These are phyloP conservation scores for Pistacia atlantica DNA, from an alignment of 345 rosid species.

Conservation along the genomic window DNA sequence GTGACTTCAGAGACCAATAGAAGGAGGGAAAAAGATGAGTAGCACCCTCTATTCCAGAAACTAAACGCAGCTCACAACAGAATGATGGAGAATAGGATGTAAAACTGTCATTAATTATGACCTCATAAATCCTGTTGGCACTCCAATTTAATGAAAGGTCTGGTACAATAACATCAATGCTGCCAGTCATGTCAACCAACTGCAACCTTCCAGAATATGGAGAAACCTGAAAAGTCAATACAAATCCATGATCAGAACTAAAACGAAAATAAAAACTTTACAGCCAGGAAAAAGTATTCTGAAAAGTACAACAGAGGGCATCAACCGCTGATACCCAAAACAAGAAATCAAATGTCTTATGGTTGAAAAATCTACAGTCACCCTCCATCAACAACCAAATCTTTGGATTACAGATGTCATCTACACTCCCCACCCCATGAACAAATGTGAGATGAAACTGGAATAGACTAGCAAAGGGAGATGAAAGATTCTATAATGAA, in stretches of 20 bases:
- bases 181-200: constrained; percentile 70
- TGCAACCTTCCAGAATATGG: constrained; percentile 74
- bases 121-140: constrained; percentile 59
- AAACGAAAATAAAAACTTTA: neutral
- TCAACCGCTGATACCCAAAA: neutral
- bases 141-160: constrained; percentile 65
- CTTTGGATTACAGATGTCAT: neutral
- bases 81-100: constrained; percentile 17
- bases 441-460: constrained; percentile 9
- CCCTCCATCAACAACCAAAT: neutral
- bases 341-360: neutral
- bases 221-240: constrained; percentile 47
- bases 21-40: neutral
- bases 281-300: neutral
- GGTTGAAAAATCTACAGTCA: neutral
- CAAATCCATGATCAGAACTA: constrained; percentile 18
- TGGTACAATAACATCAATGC: constrained; percentile 67
- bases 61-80: constrained; percentile 23
- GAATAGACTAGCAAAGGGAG: neutral
- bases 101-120: constrained; percentile 24
- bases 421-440: neutral
- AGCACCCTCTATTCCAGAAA: neutral
- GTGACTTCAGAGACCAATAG: constrained; percentile 9
- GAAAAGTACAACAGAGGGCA: neutral
- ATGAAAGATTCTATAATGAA: neutral